Percentiles rank a stretch among this genome's conserved stretches.
phyloP scores from a whole-genome alignment of 2,329 filamentous ascomycete genomes.

The Talaromyces pinophilus region DNA sequence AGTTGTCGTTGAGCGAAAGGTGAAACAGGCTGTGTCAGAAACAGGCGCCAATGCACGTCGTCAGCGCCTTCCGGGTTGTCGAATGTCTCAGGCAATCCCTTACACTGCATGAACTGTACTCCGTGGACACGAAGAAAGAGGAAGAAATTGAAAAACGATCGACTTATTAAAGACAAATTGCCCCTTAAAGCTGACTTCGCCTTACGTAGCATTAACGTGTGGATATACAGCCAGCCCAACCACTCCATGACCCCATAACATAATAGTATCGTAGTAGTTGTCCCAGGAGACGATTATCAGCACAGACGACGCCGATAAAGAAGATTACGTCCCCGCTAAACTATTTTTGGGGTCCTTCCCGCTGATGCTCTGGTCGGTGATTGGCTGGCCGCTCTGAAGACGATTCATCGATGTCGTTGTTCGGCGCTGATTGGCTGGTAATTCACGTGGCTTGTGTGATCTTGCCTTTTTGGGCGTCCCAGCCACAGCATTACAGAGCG shows the following conservation, averaged over 20 bases:
- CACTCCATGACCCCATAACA: neutral
- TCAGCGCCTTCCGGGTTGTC: neutral
- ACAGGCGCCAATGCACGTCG: neutral
- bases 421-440: neutral
- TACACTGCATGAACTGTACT: slow-evolving; percentile 1
- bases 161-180: neutral
- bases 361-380: neutral
- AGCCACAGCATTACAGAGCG: neutral
- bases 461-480: neutral
- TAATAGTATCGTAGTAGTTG: neutral
- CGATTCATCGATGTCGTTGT: neutral
- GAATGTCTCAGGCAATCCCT: slow-evolving; percentile 6
- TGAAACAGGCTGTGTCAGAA: slow-evolving; percentile 9
- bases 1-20: neutral
- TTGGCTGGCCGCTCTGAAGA: neutral
- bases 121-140: neutral
- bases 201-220: neutral
- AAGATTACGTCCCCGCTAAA: slow-evolving; percentile 3
- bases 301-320: neutral
- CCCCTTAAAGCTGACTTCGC: neutral
- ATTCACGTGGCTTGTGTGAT: slow-evolving; percentile 6
- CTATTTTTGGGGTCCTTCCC: neutral
- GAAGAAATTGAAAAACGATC: neutral
- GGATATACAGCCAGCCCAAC: slow-evolving; percentile 9
- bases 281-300: slow-evolving; percentile 13